These are phyloP conservation scores for Cephaloascus fragrans DNA, from an alignment of 805 yeast species.

Conservation along the genomic window DNA sequence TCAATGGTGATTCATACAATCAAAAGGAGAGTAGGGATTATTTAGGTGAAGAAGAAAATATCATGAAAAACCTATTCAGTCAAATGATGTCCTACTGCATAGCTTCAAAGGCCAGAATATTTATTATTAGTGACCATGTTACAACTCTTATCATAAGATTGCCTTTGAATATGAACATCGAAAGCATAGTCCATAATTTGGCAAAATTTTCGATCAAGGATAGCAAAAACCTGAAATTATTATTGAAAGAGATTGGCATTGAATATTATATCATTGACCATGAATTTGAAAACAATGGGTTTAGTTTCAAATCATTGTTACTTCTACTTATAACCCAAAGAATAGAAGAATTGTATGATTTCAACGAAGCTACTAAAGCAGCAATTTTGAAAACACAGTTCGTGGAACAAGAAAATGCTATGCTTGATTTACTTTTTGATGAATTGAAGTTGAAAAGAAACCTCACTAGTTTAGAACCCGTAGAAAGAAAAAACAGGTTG, in stretches of 20 bases:
- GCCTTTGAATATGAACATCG: background rate
- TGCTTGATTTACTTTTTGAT: background rate
- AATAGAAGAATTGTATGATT: background rate
- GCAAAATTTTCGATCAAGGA: background rate
- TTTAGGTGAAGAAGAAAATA: background rate
- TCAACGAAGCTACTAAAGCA: background rate
- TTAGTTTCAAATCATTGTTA: background rate
- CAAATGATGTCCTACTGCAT: background rate
- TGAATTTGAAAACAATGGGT: background rate
- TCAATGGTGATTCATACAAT: background rate
- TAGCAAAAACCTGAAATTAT: too few relatives aligned
- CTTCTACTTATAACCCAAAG: background rate
- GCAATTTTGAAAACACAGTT: background rate
- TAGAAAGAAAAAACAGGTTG: background rate
- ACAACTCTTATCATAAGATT: background rate
- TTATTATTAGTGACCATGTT: background rate
- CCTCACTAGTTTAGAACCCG: background rate
- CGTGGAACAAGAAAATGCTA: background rate
- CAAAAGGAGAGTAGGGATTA: background rate
- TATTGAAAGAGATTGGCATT: background rate
- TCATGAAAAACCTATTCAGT: background rate
- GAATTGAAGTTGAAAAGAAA: background rate
- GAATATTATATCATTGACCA: background rate
- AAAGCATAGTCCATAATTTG: background rate
- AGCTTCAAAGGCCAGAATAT: background rate